Percentiles rank a stretch among this genome's conserved stretches.
Conservation (phyloP, 352 stramenopile genomes). For the Phytophthora hybrid region DNA sequence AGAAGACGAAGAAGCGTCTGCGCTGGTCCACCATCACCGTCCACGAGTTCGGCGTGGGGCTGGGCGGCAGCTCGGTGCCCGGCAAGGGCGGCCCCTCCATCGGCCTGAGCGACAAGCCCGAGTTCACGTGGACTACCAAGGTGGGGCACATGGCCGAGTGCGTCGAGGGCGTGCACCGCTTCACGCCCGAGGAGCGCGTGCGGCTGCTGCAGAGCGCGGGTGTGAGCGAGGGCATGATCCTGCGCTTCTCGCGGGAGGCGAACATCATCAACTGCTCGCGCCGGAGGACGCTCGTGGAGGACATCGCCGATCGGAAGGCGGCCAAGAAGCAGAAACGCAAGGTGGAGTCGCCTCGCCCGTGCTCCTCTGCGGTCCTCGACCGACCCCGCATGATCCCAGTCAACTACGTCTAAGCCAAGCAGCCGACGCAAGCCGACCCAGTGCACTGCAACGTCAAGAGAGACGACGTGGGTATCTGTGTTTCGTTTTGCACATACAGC, state of each 20-base stretch:
- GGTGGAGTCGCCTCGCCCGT: conserved; percentile 31
- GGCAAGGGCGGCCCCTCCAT: conserved; percentile 68
- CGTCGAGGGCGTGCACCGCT: conserved; percentile 70
- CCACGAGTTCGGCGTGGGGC: conserved; percentile 65
- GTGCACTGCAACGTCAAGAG: neutral
- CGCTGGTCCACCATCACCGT: conserved; percentile 55
- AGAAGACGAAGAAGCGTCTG: conserved; percentile 39
- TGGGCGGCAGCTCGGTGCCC: conserved; percentile 66
- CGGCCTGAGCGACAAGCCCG: conserved; percentile 57
- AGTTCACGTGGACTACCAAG: conserved; percentile 78
- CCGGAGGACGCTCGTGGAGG: conserved; percentile 54
- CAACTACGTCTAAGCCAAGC: conserved; percentile 50
- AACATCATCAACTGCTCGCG: conserved; percentile 74
- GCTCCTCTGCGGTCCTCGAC: conserved; percentile 42
- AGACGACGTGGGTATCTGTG: neutral
- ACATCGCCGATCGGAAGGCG: conserved; percentile 45
- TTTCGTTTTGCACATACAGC: conserved; percentile 18
- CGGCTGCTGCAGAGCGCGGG: conserved; percentile 63
- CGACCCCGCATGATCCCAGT: conserved; percentile 56
- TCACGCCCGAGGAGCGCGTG: conserved; percentile 65
- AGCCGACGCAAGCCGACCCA: conserved; percentile 6
- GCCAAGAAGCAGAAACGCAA: conserved; percentile 49
- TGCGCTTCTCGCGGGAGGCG: conserved; percentile 67
- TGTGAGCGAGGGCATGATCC: conserved; percentile 72
- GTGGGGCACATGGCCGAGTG: conserved; percentile 74